Conservation (phyloP, 2,329 filamentous ascomycete species). For the Purpureocillium lavendulum region DNA sequence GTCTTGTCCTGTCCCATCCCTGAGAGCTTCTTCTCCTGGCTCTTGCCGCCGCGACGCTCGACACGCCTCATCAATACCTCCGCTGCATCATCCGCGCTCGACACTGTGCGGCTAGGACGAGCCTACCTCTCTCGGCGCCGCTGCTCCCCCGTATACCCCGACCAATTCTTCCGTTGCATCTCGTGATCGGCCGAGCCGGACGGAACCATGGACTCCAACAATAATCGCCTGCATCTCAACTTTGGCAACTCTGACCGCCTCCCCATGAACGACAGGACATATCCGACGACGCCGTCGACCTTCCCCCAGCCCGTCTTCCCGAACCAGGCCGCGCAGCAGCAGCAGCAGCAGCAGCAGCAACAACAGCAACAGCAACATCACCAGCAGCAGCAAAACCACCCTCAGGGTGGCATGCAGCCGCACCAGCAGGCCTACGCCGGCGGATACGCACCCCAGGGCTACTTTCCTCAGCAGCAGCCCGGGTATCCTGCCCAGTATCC, state of each 20-base stretch:
- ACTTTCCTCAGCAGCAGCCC: slow-evolving; percentile 55
- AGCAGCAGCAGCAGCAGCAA: slow-evolving; percentile 26
- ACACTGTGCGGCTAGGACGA: too few relatives aligned
- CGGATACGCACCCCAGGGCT: slow-evolving; percentile 38
- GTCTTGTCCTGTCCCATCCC: too few relatives aligned
- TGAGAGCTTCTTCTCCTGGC: too few relatives aligned
- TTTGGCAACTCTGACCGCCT: slow-evolving; percentile 59
- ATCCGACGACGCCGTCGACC: slow-evolving; percentile 86
- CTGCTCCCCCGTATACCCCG: neutral
- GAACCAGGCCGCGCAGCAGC: slow-evolving; percentile 18
- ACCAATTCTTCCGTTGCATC: neutral
- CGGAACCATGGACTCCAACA: slow-evolving; percentile 41
- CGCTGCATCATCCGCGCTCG: too few relatives aligned
- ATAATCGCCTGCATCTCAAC: slow-evolving; percentile 58
- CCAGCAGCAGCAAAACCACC: slow-evolving; percentile 16
- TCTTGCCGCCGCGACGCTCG: too few relatives aligned
- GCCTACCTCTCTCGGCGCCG: neutral
- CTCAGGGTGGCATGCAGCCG: slow-evolving; percentile 12
- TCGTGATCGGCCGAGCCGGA: neutral
- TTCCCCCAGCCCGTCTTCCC: slow-evolving; percentile 83
- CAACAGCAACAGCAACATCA: slow-evolving; percentile 23
- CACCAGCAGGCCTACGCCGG: slow-evolving; percentile 34
- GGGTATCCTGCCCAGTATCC: slow-evolving; percentile 41
- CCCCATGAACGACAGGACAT: slow-evolving; percentile 55
- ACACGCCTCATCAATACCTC: too few relatives aligned